A percentile compares a stretch with the other conserved stretches of the same genome.
These are phyloP conservation scores for Ustilago esculenta DNA, from an alignment of 1,284 basidiomycete genomes.

Conservation along the genomic window DNA sequence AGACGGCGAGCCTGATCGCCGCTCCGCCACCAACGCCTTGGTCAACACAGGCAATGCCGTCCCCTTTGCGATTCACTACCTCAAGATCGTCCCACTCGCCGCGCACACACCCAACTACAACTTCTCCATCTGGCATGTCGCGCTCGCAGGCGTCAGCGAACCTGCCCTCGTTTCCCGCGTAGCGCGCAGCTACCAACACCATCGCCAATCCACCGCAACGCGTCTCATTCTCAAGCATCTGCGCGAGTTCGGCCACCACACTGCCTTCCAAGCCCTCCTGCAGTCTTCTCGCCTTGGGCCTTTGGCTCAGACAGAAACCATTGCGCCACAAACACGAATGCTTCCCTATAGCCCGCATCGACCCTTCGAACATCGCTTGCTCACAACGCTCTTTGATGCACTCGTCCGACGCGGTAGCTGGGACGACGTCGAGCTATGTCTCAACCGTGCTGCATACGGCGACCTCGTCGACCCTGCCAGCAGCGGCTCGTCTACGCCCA, in stretches of 20 bases:
- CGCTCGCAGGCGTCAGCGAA: constrained; percentile 61
- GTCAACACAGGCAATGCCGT: constrained; percentile 45
- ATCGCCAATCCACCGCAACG: constrained; percentile 53
- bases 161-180: constrained; percentile 40
- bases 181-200: constrained; percentile 47
- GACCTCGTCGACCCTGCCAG: constrained; percentile 24
- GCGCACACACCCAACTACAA: constrained; percentile 66
- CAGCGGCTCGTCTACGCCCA: constrained; percentile 29
- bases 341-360: constrained; percentile 39
- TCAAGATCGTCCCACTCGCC: constrained; percentile 66
- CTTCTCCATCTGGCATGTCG: constrained; percentile 66
- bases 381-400: constrained; percentile 75
- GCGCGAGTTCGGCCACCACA: constrained; percentile 77
- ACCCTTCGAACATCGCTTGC: constrained; percentile 75
- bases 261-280: constrained; percentile 70
- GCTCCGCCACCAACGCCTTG: constrained; percentile 31
- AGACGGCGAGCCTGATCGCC: constrained; percentile 41
- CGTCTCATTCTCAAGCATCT: constrained; percentile 76
- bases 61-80: constrained; percentile 56
- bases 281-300: constrained; percentile 44
- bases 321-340: constrained; percentile 7
- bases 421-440: constrained; percentile 71
- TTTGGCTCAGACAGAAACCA: not conserved
- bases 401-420: constrained; percentile 78
- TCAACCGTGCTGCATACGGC: constrained; percentile 54